Percentiles rank a stretch among this genome's conserved stretches.
These are phyloP conservation scores for Leccinum disarticulatum DNA, from an alignment of 768 basidiomycete species.

Conservation along the genomic window DNA sequence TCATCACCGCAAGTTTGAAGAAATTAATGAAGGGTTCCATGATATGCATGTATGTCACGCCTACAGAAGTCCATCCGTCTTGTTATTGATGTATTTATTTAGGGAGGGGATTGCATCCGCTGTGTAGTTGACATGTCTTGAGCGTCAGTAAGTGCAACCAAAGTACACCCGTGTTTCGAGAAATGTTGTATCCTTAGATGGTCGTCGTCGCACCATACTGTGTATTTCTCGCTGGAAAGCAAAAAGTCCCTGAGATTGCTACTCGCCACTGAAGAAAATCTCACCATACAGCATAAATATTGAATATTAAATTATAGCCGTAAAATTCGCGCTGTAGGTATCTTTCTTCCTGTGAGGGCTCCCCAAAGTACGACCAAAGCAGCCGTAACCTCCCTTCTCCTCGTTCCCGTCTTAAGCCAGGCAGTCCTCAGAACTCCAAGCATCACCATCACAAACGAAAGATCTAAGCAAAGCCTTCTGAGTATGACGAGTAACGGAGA, in stretches of 20 bases:
- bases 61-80: background rate
- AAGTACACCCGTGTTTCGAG: background rate
- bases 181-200: constrained; percentile 6
- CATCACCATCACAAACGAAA: constrained; percentile 69
- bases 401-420: constrained; percentile 70
- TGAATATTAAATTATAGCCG: constrained; percentile 9
- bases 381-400: constrained; percentile 64
- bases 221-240: background rate
- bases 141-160: constrained; percentile 10
- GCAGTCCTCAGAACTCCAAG: constrained; percentile 54
- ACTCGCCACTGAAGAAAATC: background rate
- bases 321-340: constrained; percentile 41
- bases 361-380: constrained; percentile 70
- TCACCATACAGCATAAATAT: constrained; percentile 14
- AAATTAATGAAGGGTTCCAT: constrained; percentile 86
- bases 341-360: constrained; percentile 63
- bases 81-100: constrained; percentile 3
- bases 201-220: background rate
- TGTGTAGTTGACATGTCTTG: constrained; percentile 90
- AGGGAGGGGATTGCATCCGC: constrained; percentile 86
- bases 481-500: constrained; percentile 69
- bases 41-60: constrained; percentile 90
- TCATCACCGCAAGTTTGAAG: constrained; percentile 69
- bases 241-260: background rate
- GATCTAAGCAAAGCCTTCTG: constrained; percentile 73